These are phyloP conservation scores for Fomitiporia mediterranea DNA, from an alignment of 1,284 basidiomycete species.

Conservation along the genomic window DNA sequence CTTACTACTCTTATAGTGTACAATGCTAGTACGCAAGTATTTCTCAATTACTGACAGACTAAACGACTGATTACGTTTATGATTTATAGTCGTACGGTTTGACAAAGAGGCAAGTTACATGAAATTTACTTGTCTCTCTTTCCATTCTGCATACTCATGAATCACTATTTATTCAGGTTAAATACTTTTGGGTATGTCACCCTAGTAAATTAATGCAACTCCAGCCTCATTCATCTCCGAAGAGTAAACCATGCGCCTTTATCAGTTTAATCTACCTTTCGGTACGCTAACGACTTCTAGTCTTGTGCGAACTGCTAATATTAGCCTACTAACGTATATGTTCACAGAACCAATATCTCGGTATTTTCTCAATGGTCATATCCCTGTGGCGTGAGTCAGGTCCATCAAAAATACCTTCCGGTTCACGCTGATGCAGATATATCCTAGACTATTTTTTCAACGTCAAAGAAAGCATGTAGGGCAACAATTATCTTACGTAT, in stretches of 20 bases:
- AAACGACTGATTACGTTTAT: no score
- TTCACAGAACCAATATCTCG: conserved; percentile 1
- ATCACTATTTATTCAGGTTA: background rate
- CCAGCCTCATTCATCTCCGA: background rate
- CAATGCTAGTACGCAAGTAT: background rate
- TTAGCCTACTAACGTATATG: no score
- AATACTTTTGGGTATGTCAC: background rate
- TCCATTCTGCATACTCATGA: no score
- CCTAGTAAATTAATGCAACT: background rate
- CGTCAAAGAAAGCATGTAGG: background rate
- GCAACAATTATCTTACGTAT: background rate
- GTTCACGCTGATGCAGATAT: background rate
- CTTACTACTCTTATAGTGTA: background rate
- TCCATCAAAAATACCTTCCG: background rate
- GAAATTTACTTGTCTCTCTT: background rate
- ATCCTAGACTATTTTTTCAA: background rate
- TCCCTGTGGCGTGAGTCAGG: background rate
- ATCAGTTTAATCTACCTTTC: background rate
- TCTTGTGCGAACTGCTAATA: background rate
- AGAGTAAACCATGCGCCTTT: background rate
- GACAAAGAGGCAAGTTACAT: background rate
- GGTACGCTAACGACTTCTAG: background rate
- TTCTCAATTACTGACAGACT: no score
- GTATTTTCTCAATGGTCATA: background rate
- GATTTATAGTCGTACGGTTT: background rate